These are phyloP conservation scores for Panaeolus papilionaceus DNA, from an alignment of 768 basidiomycete genomes.

Conservation along the genomic window DNA sequence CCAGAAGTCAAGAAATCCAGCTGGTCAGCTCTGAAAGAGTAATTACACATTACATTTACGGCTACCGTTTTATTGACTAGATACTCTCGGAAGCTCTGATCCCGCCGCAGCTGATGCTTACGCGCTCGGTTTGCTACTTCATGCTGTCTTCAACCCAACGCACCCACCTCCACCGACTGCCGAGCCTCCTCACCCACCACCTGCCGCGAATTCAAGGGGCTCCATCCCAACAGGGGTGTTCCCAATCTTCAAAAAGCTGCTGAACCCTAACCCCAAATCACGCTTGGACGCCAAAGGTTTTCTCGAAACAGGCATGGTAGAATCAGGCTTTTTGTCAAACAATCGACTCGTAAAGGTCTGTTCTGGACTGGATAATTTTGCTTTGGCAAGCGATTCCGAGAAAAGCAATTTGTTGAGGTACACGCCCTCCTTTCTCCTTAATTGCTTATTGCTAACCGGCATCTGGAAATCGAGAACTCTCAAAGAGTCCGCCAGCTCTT, in stretches of 20 bases:
- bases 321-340: slow-evolving; percentile 81
- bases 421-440: slow-evolving; percentile 16
- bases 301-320: slow-evolving; percentile 80
- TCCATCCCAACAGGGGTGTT: slow-evolving; percentile 79
- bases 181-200: slow-evolving; percentile 79
- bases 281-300: slow-evolving; percentile 80
- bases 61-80: slow-evolving; percentile 16
- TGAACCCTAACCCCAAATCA: slow-evolving; percentile 87
- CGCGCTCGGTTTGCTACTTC: slow-evolving; percentile 85
- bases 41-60: slow-evolving; percentile 23
- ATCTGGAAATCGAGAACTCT: slow-evolving; percentile 57
- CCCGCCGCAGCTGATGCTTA: slow-evolving; percentile 84
- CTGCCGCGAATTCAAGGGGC: slow-evolving; percentile 77
- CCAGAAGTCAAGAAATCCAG: slow-evolving; percentile 92
- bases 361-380: slow-evolving; percentile 84
- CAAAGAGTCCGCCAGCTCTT: slow-evolving; percentile 78
- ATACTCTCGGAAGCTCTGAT: slow-evolving; percentile 41
- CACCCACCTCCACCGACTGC: slow-evolving; percentile 72
- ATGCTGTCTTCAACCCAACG: slow-evolving; percentile 86
- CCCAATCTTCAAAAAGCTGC: slow-evolving; percentile 81
- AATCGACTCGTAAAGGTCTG: slow-evolving; percentile 90
- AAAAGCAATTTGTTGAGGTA: slow-evolving; percentile 76
- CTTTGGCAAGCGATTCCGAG: slow-evolving; percentile 80
- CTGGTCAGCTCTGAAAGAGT: slow-evolving; percentile 88
- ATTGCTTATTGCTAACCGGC: slow-evolving; percentile 18